Evolutionary conservation across 1,139 yeast genomes (phyloP), one percentile per base, ranked within the genome.

Genomic region (Magnusiomyces ingens): DNA sequence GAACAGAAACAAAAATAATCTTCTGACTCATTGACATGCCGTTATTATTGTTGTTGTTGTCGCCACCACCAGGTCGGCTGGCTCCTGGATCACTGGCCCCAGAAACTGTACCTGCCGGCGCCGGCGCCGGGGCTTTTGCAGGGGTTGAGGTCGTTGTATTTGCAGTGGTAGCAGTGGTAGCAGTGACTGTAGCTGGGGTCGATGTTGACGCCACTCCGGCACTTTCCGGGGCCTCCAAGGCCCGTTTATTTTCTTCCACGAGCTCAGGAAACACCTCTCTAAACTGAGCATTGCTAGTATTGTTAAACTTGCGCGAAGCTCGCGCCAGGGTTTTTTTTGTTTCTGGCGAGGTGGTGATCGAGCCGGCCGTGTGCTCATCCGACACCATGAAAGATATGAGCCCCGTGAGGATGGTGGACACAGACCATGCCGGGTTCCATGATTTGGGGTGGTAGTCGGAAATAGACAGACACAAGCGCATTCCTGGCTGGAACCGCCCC

Each of bases 381-480:
- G 67, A 58, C 19, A 64, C 65, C 96, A 90, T 90, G 64, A 90
- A 90, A 64, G 95, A 85, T 60, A 90, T 72, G 49, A 90, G 71
- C 0, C 97, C 97, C 6, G 84, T 86, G 61, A 90, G 74, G 21
- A 90, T 90, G 0, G 96, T 88, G 29, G 88, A 76, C 19, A 90
- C 96, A 53, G 89, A 82, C 97, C 97, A 90, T 3, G 95, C 89
- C 1, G 97, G 96, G 67, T 90, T 89, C 97, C 97, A 90, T 0
- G 86, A 74, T 67, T 88, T 93, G 8, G 96, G 97, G 63, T 91
- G 98, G 68, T 82, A 90, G 67, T 91, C 97, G 62, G 93, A 84
- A 83, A 91, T 90, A 45, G 90, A 82, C 50, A 91, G 73, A 71
- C 98, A 91, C 48, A 91, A 75, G 48, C 96, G 74, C 6, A 89